Conservation (phyloP, 495 filamentous ascomycete genomes). For the Penicillium manginii region DNA sequence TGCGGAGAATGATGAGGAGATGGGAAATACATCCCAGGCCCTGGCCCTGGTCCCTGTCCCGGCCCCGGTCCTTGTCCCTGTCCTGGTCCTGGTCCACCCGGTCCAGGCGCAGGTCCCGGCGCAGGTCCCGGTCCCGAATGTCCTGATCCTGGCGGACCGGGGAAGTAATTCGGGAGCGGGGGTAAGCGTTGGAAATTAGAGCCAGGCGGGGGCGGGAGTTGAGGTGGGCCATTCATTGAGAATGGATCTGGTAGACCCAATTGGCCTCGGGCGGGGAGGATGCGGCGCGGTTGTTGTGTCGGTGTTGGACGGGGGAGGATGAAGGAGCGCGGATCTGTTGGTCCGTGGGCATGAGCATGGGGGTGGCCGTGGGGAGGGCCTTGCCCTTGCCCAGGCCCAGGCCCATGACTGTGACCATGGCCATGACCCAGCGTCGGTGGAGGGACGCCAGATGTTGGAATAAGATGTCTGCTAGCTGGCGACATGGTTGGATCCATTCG, state of each 20-base stretch:
- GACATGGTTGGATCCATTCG: slow-evolving; percentile 30
- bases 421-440: slow-evolving; percentile 28
- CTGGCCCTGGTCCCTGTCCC: slow-evolving; percentile 1
- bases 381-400: too few species aligned
- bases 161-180: slow-evolving; percentile 35
- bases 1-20: slow-evolving; percentile 18
- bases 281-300: slow-evolving; percentile 41
- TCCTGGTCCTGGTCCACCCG: slow-evolving; percentile 15
- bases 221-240: slow-evolving; percentile 40
- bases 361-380: too few species aligned
- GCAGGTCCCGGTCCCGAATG: slow-evolving; percentile 19
- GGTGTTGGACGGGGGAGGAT: slow-evolving; percentile 46
- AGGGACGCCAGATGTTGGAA: slow-evolving; percentile 27
- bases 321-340: slow-evolving; percentile 44
- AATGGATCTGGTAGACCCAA: slow-evolving; percentile 44
- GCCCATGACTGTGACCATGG: slow-evolving; percentile 36
- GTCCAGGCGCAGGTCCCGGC: background rate
- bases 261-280: slow-evolving; percentile 41
- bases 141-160: slow-evolving; percentile 25
- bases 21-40: slow-evolving; percentile 25
- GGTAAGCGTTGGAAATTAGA: slow-evolving; percentile 45
- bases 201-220: slow-evolving; percentile 46
- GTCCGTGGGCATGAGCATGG: too few species aligned
- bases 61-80: slow-evolving; percentile 6
- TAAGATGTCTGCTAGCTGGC: slow-evolving; percentile 30